A percentile compares a stretch with the other conserved stretches of the same genome.
phyloP scores from a whole-genome alignment of 768 basidiomycete species.

The Arthromyces matolae region DNA sequence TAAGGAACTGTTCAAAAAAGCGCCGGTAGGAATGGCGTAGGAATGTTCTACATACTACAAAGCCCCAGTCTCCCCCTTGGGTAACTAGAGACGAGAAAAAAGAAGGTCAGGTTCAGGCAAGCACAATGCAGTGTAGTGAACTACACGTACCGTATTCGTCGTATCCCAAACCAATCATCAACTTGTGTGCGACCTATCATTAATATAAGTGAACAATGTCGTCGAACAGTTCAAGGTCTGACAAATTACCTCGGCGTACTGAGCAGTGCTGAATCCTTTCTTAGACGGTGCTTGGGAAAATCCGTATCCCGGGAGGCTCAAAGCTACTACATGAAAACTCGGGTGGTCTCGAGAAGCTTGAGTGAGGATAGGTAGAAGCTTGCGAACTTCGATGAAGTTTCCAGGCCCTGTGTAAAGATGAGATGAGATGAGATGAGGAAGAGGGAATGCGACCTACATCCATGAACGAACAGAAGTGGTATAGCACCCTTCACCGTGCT shows the following conservation, averaged over 20 bases:
- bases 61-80: conserved; percentile 44
- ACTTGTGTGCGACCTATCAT: conserved; percentile 37
- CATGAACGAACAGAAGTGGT: conserved; percentile 44
- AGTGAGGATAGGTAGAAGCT: conserved; percentile 52
- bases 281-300: conserved; percentile 56
- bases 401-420: conserved; percentile 52
- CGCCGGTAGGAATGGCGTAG: too few relatives aligned
- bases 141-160: conserved; percentile 35
- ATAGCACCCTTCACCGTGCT: conserved; percentile 43
- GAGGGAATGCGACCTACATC: conserved; percentile 33
- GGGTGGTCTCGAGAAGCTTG: conserved; percentile 40
- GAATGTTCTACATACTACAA: neutral
- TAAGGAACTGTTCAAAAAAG: too few relatives aligned
- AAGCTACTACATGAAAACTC: conserved; percentile 61
- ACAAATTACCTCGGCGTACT: conserved; percentile 49
- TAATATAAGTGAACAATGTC: neutral
- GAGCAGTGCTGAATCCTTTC: conserved; percentile 44
- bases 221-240: too few relatives aligned
- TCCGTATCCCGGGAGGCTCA: conserved; percentile 58
- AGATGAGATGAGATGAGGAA: neutral
- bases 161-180: conserved; percentile 48
- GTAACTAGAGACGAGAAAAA: conserved; percentile 28
- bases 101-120: neutral
- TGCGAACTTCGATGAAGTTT: conserved; percentile 53
- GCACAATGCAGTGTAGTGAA: neutral